Percentiles rank a stretch among this genome's conserved stretches.
Conservation (phyloP, 2,329 filamentous ascomycete species). For the Talaromyces sp. region DNA sequence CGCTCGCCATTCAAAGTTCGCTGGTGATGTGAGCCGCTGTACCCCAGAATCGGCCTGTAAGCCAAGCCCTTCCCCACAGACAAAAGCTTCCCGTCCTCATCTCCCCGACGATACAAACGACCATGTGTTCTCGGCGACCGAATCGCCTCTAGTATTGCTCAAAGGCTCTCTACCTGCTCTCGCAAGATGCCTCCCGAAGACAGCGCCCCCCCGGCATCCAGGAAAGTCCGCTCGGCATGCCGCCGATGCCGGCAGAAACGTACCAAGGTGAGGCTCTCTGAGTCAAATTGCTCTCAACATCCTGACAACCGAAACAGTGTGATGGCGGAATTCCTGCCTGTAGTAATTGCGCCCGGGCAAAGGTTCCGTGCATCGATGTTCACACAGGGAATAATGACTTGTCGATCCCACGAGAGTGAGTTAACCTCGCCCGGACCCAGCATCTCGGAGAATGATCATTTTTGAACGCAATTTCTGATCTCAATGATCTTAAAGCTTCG, state of each 20-base stretch:
- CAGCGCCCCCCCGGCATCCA: conserved; percentile 7
- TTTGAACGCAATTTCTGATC: background rate
- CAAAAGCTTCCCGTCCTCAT: too few species aligned
- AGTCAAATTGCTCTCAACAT: background rate
- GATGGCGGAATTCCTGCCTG: conserved; percentile 44
- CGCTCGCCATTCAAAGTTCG: too few species aligned
- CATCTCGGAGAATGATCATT: too few species aligned
- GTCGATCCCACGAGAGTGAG: conserved; percentile 40
- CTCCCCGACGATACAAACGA: too few species aligned
- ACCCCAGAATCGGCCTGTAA: too few species aligned
- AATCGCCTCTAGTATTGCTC: too few species aligned
- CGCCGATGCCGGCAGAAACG: conserved; percentile 40
- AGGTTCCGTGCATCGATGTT: conserved; percentile 41
- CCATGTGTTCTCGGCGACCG: too few species aligned
- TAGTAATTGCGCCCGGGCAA: conserved; percentile 41
- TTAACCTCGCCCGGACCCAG: too few species aligned
- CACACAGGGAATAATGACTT: conserved; percentile 40
- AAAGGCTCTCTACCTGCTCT: too few species aligned
- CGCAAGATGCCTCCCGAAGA: conserved; percentile 7
- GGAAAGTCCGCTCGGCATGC: conserved; percentile 45
- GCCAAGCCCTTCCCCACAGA: too few species aligned
- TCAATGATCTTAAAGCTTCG: conserved; percentile 12
- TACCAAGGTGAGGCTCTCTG: conserved; percentile 36
- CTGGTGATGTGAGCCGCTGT: too few species aligned
- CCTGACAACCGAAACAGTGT: conserved; percentile 26